A percentile compares a stretch with the other conserved stretches of the same genome.
Conservation (phyloP, 148 eudicot species). For the Rhododendron williamsianum region DNA sequence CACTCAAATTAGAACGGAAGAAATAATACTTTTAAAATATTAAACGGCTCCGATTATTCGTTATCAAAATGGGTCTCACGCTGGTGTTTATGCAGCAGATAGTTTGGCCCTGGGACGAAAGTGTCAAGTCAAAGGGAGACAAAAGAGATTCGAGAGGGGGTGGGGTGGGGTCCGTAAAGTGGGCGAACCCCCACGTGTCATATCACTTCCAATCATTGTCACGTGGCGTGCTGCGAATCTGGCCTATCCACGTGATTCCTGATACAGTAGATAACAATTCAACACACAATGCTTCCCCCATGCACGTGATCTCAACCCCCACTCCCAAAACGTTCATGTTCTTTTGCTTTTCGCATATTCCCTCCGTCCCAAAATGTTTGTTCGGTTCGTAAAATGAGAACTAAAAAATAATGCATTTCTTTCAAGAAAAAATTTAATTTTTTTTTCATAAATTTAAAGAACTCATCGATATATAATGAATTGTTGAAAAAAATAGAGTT, state of each 20-base stretch:
- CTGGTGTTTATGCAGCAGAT: no score
- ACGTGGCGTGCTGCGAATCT: background rate
- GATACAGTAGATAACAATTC: background rate
- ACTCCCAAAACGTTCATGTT: background rate
- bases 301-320: conserved; percentile 5
- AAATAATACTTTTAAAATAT: no score
- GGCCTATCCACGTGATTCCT: background rate
- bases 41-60: no score
- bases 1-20: no score
- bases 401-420: no score
- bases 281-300: background rate
- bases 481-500: no score
- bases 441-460: no score
- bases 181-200: conserved; percentile 1
- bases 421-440: no score
- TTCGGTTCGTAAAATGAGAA: fast-evolving
- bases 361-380: no score
- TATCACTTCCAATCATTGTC: background rate
- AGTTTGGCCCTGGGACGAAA: background rate
- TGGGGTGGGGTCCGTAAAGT: background rate
- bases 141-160: background rate
- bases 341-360: background rate
- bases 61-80: no score
- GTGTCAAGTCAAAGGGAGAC: conserved; percentile 5
- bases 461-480: no score